Evolutionary conservation across 805 yeast genomes (phyloP), one percentile per base, ranked within the genome.

Genomic region (Starmerella scarabaei): DNA sequence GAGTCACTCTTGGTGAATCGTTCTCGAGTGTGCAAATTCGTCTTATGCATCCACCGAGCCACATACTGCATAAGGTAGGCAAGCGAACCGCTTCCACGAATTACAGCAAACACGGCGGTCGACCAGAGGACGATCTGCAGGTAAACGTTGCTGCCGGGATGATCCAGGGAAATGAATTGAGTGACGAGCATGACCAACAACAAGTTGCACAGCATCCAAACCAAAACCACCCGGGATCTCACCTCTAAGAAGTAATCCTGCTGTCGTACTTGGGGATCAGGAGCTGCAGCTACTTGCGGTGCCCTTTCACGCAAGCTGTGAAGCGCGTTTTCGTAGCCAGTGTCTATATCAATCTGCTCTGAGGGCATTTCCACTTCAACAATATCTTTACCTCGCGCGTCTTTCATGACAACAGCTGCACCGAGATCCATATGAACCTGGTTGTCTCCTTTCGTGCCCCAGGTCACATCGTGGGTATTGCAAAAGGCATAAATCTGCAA

Each of bases 401-500:
- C 91, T 45, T 78, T 78, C 55, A 80, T 77, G 46, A 82, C 80
- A 23, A 81, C 80, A 36, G 93, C 93, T 33, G 81, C 77, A 35
- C 93, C 86, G 28, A 78, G 65, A 45, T 73, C 79, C 48, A 73
- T 73, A 16, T 74, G 71, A 34, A 75, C 79, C 44, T 72, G 73
- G 48, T 78, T 80, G 45, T 86, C 95, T 50, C 98, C 98, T 58
- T 88, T 88, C 2, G 98, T 88, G 62, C 98, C 98, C 98, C 98
- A 88, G 0, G 95, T 81, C 37, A 91, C 94, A 66, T 88, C 98
- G 62, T 88, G 97, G 3, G 96, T 88, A 59, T 88, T 88, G 65
- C 98, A 88, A 62, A 88, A 85, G 1, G 98, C 96, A 64, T 85
- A 88, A 43, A 91, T 85, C 62, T 88, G 96, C 42, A 88, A 66